These are phyloP conservation scores for Chrysanthemum makinoi DNA, from an alignment of 129 eudicot genomes.

Conservation along the genomic window DNA sequence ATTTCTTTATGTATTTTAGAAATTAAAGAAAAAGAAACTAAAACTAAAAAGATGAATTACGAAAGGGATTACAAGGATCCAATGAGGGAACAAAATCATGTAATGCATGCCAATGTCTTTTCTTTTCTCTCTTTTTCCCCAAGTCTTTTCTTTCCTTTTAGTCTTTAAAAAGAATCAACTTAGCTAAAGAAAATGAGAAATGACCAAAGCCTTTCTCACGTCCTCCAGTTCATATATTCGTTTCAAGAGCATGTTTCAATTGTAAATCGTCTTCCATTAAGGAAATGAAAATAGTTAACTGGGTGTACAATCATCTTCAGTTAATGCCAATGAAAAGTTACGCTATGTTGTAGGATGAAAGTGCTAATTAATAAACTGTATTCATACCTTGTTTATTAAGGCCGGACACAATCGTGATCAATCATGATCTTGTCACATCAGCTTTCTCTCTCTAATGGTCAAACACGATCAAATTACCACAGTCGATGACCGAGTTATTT, in stretches of 20 bases:
- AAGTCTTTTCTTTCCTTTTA: neutral
- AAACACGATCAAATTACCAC: too few relatives aligned
- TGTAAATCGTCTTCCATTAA: too few relatives aligned
- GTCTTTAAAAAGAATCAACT: too few relatives aligned
- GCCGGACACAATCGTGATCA: too few relatives aligned
- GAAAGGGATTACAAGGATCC: constrained; percentile 32
- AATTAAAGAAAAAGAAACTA: constrained; percentile 25
- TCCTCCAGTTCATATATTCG: neutral
- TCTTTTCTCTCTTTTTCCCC: constrained; percentile 17
- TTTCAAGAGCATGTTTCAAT: too few relatives aligned
- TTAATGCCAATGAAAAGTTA: neutral
- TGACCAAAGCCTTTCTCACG: too few relatives aligned
- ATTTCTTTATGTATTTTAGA: neutral
- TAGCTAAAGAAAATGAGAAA: too few relatives aligned
- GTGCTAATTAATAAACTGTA: neutral
- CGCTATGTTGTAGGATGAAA: neutral
- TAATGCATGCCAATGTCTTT: constrained; percentile 35
- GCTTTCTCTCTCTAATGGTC: too few relatives aligned
- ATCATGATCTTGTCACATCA: too few relatives aligned
- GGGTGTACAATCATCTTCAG: neutral
- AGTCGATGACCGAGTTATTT: too few relatives aligned
- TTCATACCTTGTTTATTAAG: neutral
- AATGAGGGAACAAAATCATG: constrained; percentile 43
- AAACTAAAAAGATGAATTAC: constrained; percentile 26
- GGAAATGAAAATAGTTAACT: neutral